Base-by-base conservation (phyloP, 2,329 filamentous ascomycete species). In the Knoxdaviesia capensis region DNA sequence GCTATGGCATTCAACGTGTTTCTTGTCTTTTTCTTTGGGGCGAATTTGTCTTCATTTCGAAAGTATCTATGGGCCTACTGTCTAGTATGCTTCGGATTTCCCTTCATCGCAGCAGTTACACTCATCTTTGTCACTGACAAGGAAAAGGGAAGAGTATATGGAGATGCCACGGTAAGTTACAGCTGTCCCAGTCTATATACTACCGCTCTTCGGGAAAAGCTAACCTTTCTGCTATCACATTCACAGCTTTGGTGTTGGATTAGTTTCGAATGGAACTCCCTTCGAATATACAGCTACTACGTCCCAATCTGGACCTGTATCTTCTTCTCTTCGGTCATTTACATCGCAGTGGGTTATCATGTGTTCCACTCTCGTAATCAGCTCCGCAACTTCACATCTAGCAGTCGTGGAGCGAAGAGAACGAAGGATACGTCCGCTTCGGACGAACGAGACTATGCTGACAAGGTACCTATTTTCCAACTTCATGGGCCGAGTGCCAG, bases 1-100 rank as follows among this genome's bases (percentile, higher is more conserved):
- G 79, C 79, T 48, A 88, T 90, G 82, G 80, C 82, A 3, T 65
- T 79, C 53, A 90, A 88, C 52, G 82, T 88, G 47, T 82, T 80
- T 51, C 66, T 87, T 41, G 71, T 75, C 45, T 75, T 75, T 54
- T 75, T 74, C 56, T 68, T 67, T 48, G 63, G 67, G n/a, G 64
- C 66, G 39, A 71, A 64, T 39, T 69, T 71, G 1, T 77, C 77
- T 6, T 76, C 80, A 41, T 85, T 86, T 52, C 68, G 71, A n/a
- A 69, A 69, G 39, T 80, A 80, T 54, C 70, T 78, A 51, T 82
- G 77, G 68, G 65, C 75, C 40, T 88, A 88, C 54, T 66, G 77
- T 34, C 41, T 76, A 1, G 59, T 76, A 39, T 84, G 80, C 54
- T 90, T 86, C 44, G 80, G 81, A 0, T 51, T 80, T 1, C 80